Evolutionary conservation across 805 yeast genomes (phyloP).

Genomic region (Wickerhamomyces bisporus): DNA sequence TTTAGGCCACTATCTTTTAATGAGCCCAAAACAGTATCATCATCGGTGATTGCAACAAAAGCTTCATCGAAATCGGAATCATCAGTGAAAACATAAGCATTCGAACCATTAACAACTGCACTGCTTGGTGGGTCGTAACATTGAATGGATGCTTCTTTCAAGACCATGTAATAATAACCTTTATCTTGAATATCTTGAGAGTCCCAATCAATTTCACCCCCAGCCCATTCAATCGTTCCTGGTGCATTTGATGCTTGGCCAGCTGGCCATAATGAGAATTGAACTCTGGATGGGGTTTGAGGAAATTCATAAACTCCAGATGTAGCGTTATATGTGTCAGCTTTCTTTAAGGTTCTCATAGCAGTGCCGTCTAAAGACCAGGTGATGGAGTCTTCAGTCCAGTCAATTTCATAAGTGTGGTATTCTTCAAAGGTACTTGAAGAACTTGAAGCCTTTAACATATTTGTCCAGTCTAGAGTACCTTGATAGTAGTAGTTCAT

Average conservation of each 20-base stretch:
- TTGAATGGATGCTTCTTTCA: constrained; percentile 54
- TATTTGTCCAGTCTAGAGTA: constrained; percentile 59
- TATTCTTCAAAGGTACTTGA: constrained; percentile 56
- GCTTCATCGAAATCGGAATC: constrained; percentile 41
- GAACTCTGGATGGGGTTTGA: constrained; percentile 71
- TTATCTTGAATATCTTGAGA: constrained; percentile 62
- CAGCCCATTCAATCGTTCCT: constrained; percentile 81
- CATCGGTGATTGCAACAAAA: constrained; percentile 56
- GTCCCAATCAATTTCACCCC: constrained; percentile 84
- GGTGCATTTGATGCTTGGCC: constrained; percentile 45
- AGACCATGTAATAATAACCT: constrained; percentile 73
- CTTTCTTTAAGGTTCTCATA: constrained; percentile 59
- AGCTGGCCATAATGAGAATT: constrained; percentile 76
- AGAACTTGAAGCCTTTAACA: constrained; percentile 34
- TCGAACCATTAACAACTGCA: constrained; percentile 39
- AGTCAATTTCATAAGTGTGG: constrained; percentile 75
- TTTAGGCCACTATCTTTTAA: constrained; percentile 64
- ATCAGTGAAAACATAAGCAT: constrained; percentile 50
- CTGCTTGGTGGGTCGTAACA: constrained; percentile 50
- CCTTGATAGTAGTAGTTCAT: constrained; percentile 81
- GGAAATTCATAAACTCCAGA: constrained; percentile 52
- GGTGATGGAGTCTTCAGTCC: constrained; percentile 64
- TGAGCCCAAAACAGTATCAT: constrained; percentile 53
- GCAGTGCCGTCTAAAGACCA: constrained; percentile 72
- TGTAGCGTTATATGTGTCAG: constrained; percentile 61